phyloP scores from a whole-genome alignment of 2,329 filamentous ascomycete species.

The Arthrobotrys iridis region DNA sequence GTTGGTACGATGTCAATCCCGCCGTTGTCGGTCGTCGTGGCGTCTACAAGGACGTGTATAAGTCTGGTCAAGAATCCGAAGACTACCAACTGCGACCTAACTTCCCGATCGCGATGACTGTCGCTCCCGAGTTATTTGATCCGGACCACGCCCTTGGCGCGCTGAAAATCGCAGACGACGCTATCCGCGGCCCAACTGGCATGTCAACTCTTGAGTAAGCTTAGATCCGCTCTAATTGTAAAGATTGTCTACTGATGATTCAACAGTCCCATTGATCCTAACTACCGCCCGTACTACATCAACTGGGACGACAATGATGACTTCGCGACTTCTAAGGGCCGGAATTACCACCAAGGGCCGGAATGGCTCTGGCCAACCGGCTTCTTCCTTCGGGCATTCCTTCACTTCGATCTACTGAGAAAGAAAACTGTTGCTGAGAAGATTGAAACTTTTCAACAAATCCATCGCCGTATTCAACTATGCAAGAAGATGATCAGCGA shows the following conservation, averaged over 20 bases:
- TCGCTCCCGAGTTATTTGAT: constrained; percentile 87
- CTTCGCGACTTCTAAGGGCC: constrained; percentile 89
- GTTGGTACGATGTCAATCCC: constrained; percentile 80
- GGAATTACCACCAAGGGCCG: constrained; percentile 97
- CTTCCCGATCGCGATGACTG: constrained; percentile 94
- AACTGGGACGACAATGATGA: constrained; percentile 93
- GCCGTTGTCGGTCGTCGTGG: constrained; percentile 85
- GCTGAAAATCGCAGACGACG: constrained; percentile 79
- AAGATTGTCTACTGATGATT: background rate
- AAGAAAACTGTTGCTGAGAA: constrained; percentile 73
- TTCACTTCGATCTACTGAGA: constrained; percentile 86
- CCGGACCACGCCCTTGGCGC: constrained; percentile 79
- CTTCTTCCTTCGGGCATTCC: constrained; percentile 89
- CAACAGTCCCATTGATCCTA: constrained; percentile 76
- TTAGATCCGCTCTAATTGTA: background rate
- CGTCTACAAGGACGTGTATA: constrained; percentile 98
- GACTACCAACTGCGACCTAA: constrained; percentile 97
- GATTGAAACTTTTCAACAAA: constrained; percentile 92
- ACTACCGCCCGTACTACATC: constrained; percentile 93
- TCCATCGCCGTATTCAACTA: constrained; percentile 80
- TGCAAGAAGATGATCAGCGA: constrained; percentile 85
- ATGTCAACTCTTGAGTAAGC: constrained; percentile 89
- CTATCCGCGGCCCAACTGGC: constrained; percentile 84
- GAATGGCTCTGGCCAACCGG: constrained; percentile 99
- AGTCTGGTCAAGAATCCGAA: constrained; percentile 92